Base-by-base conservation (phyloP, 2,329 filamentous ascomycete genomes). In the Truncatella angustata region DNA sequence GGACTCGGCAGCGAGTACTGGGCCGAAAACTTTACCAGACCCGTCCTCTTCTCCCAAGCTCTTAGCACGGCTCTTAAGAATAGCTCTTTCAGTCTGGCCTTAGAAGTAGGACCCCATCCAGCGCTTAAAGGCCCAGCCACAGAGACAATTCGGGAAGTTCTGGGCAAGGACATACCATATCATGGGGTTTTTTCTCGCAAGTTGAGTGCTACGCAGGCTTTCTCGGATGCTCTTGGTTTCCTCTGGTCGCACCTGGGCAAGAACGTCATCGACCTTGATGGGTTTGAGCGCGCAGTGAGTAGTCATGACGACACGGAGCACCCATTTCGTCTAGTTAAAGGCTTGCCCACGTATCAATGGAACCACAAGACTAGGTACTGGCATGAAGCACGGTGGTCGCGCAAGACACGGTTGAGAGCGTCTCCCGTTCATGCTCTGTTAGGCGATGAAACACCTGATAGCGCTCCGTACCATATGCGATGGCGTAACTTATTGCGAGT, bases 31-130 rank as follows among this genome's bases (percentile, higher is more conserved):
- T 50, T 72, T 39, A 46, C 60, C 1, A 58, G 53, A 0, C 63
- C 66, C 0, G 70, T 72, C 0, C 58, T 50, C 12, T 72, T 71
- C 34, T 51, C 54, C 10, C 16, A 56, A 2, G 68, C 68, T 0
- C 37, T 63, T 12, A 32, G 12, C 28, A 34, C 39, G 11, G 37
- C 47, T 6, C 12, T n/a, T 5, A 3, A 7, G 1, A 10, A 3
- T 7, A 21, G 18, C 12, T 37, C 46, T 9, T 45, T 40, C 12
- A 60, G 68, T 32, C 43, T 66, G 0, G 57, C 58, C 4, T 42
- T 73, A 3, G 71, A 73, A 49, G 40, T 73, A 10, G 71, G 71
- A 1, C 65, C 70, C 5, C 70, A 60, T 55, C 65, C 70, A 4
- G 67, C 70, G 16, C 59, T 73, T 2, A 67, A 70, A 52, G 65